Evolutionary conservation across 106 monocot genomes (phyloP).

Genomic region (Dendrobium officinale): DNA sequence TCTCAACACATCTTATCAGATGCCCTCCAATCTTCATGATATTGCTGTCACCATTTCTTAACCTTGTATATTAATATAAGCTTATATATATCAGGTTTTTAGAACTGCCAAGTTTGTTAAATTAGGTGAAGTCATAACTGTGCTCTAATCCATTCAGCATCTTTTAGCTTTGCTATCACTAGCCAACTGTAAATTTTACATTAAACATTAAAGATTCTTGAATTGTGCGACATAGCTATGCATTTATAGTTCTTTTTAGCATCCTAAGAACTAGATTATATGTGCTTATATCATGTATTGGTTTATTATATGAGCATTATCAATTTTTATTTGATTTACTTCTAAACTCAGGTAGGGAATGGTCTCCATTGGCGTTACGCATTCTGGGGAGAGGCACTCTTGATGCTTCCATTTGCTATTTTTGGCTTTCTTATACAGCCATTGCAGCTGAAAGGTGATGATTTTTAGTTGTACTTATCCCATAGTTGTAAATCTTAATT

Average conservation of each 20-base stretch:
- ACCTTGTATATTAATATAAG: background rate
- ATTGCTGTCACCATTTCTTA: background rate
- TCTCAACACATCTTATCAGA: background rate
- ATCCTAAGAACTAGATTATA: background rate
- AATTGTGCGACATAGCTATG: background rate
- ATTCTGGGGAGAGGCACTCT: conserved; percentile 78
- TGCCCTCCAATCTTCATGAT: background rate
- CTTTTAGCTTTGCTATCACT: background rate
- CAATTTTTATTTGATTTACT: background rate
- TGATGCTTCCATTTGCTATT: conserved; percentile 99
- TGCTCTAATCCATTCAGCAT: background rate
- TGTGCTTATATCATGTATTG: background rate
- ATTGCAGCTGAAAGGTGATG: conserved; percentile 77
- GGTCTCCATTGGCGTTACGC: conserved; percentile 84
- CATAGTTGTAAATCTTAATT: background rate
- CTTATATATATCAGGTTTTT: background rate
- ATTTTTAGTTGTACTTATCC: background rate
- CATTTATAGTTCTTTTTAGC: background rate
- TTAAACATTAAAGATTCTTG: background rate
- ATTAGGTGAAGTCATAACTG: background rate
- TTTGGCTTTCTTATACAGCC: conserved; percentile 81
- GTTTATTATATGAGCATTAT: background rate
- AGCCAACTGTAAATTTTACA: background rate
- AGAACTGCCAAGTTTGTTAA: background rate
- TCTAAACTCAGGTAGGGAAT: conserved; percentile 59